These are phyloP conservation scores for Botrytis deweyae DNA, from an alignment of 2,329 filamentous ascomycete genomes.

Conservation along the genomic window DNA sequence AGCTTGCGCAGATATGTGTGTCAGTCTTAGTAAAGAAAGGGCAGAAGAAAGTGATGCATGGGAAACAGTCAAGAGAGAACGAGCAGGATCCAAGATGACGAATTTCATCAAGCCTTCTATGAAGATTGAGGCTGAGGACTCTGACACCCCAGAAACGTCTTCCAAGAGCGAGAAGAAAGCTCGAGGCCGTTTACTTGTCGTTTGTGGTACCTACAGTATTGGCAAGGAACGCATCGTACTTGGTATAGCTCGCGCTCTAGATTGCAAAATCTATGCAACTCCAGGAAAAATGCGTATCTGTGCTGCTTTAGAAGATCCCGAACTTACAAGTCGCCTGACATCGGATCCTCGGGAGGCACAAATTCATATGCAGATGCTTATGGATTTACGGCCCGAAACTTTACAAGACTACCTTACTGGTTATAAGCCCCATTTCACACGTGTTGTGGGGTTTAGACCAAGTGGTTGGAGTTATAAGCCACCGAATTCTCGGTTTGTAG, in stretches of 20 bases:
- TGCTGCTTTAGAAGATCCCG: constrained; percentile 78
- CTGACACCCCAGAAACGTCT: constrained; percentile 30
- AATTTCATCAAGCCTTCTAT: constrained; percentile 54
- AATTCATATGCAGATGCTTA: constrained; percentile 95
- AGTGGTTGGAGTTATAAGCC: constrained; percentile 93
- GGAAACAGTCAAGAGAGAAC: constrained; percentile 55
- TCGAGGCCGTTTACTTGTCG: constrained; percentile 74
- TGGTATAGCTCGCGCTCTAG: constrained; percentile 82
- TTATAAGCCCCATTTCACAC: constrained; percentile 78
- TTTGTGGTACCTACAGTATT: constrained; percentile 96
- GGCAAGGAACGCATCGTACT: constrained; percentile 96
- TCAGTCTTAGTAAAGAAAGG: constrained; percentile 68
- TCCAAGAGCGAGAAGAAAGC: constrained; percentile 36
- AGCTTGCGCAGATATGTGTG: constrained; percentile 84
- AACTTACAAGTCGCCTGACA: constrained; percentile 76
- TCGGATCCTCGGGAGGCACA: constrained; percentile 79
- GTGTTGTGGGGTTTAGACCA: constrained; percentile 86
- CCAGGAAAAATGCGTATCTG: constrained; percentile 82
- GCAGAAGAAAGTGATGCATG: constrained; percentile 55
- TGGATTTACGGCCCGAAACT: constrained; percentile 90
- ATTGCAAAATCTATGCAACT: constrained; percentile 86
- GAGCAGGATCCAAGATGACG: constrained; percentile 58
- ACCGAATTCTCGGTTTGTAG: constrained; percentile 59
- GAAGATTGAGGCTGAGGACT: constrained; percentile 33
- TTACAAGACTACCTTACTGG: constrained; percentile 82